A percentile compares a stretch with the other conserved stretches of the same genome.
Conservation (phyloP, 768 basidiomycete genomes). For the Agrocybe chaxingu region DNA sequence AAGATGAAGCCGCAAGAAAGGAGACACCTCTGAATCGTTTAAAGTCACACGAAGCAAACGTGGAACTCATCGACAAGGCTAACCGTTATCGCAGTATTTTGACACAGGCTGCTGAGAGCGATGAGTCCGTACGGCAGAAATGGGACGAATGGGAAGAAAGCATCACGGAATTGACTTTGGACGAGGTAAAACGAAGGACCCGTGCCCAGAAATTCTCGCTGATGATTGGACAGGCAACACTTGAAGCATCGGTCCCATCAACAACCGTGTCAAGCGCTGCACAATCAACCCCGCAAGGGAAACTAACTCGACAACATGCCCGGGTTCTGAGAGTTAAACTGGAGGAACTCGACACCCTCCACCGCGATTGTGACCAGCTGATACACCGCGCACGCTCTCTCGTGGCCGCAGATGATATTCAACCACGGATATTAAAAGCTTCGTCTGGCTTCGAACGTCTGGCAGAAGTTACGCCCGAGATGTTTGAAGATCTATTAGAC, state of each 20-base stretch:
- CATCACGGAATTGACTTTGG: conserved; percentile 66
- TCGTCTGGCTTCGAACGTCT: conserved; percentile 65
- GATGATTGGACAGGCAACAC: conserved; percentile 42
- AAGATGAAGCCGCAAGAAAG: conserved; percentile 70
- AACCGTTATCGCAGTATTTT: conserved; percentile 72
- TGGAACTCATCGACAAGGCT: conserved; percentile 66
- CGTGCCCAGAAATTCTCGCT: neutral
- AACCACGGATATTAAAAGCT: conserved; percentile 59
- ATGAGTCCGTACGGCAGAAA: conserved; percentile 73
- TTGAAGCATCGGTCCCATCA: conserved; percentile 69
- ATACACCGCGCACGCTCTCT: conserved; percentile 63
- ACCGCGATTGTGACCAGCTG: conserved; percentile 55
- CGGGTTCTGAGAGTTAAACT: conserved; percentile 70
- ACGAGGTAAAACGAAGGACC: conserved; percentile 43
- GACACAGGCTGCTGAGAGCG: conserved; percentile 68
- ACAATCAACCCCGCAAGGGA: conserved; percentile 34
- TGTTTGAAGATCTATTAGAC: conserved; percentile 85
- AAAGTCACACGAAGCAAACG: conserved; percentile 79
- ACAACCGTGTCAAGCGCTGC: conserved; percentile 40
- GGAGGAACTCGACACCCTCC: conserved; percentile 77
- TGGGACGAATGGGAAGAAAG: conserved; percentile 86
- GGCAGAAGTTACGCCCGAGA: conserved; percentile 71
- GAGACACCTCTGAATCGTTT: conserved; percentile 45
- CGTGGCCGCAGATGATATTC: conserved; percentile 70
- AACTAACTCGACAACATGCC: conserved; percentile 58